Base-by-base conservation (phyloP, 2,329 filamentous ascomycete genomes). In the Pestalotiopsis fici region DNA sequence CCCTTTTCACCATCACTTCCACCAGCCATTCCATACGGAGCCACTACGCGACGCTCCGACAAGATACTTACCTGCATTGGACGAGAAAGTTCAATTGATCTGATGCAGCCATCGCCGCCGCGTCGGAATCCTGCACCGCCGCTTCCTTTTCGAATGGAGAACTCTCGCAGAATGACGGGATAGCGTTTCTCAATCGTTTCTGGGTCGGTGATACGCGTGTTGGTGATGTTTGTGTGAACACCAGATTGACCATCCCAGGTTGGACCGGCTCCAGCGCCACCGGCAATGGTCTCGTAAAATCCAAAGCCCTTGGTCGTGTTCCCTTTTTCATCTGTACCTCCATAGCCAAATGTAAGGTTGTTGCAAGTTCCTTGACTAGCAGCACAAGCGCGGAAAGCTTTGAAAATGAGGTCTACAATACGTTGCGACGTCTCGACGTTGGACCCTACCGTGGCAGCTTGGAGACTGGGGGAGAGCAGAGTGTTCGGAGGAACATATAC, bases 281-380 rank as follows among this genome's bases (percentile, higher is more conserved):
- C 91, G 2, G 88, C 88, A 69, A 93, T 92, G 3, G 91, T 93
- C 76, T 93, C 91, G 75, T 93, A 93, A 81, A 93, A 93, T 21
- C 91, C 91, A 74, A 93, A 93, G 0, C 91, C 91, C 23, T 68
- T 67, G 13, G 66, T 68, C 3, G 69, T 63, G 21, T 65, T 61
- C 28, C 69, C 71, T 7, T 65, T 65, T 4, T 27, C 56, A 43
- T 71, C 69, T 18, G 56, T 65, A 47, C 69, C 70, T 3, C 78
- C 78, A 4, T 69, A 70, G 55, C 69, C 69, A 54, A 88, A 92
- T 68, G 91, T 92, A 72, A 94, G 94, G 76, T 72, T 76, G 9
- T 75, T 79, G 55, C 74, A 75, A 21, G 75, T 76, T 21, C 77
- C 77, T 2, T 77, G 77, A 1, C 75, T 76, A 2, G 77, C 78